Percentiles rank a stretch among this genome's conserved stretches.
phyloP scores from a whole-genome alignment of 805 yeast genomes.

The Candida endomychidarum region DNA sequence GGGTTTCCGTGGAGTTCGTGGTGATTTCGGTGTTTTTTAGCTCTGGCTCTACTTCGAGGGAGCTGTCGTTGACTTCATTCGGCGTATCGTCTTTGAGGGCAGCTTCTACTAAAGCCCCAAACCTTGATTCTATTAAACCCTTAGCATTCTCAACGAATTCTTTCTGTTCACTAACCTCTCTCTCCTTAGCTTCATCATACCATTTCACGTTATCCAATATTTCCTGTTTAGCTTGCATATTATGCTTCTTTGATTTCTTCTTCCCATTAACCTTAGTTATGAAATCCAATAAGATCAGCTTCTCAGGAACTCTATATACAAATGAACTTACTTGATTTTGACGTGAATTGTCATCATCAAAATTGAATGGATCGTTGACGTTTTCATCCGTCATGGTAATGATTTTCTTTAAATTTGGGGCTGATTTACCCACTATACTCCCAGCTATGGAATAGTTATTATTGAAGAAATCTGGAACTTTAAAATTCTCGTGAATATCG shows the following conservation, averaged over 20 bases:
- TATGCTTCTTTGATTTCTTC: background rate
- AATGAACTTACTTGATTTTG: conserved; percentile 34
- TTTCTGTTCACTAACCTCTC: conserved; percentile 7
- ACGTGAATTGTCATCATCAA: conserved; percentile 9
- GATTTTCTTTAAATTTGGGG: conserved; percentile 17
- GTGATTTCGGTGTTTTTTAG: no score
- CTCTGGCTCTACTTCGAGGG: no score
- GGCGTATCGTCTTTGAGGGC: no score
- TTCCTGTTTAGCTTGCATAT: conserved; percentile 18
- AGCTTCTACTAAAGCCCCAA: conserved; percentile 48
- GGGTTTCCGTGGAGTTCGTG: background rate
- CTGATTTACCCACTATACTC: conserved; percentile 24
- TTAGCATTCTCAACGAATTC: conserved; percentile 13
- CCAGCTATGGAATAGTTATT: conserved; percentile 18
- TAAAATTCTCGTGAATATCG: conserved; percentile 24
- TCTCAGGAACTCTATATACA: conserved; percentile 66
- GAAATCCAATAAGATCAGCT: conserved; percentile 68
- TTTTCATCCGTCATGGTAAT: conserved; percentile 20
- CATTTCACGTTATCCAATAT: conserved; percentile 22
- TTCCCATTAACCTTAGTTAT: conserved; percentile 49
- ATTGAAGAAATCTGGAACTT: conserved; percentile 31
- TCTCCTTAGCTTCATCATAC: conserved; percentile 23
- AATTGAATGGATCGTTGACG: conserved; percentile 8
- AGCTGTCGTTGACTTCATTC: no score
- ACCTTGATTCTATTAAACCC: conserved; percentile 17